These are phyloP conservation scores for Theileria sp. DNA, from an alignment of 169 alveolate genomes.

Conservation along the genomic window DNA sequence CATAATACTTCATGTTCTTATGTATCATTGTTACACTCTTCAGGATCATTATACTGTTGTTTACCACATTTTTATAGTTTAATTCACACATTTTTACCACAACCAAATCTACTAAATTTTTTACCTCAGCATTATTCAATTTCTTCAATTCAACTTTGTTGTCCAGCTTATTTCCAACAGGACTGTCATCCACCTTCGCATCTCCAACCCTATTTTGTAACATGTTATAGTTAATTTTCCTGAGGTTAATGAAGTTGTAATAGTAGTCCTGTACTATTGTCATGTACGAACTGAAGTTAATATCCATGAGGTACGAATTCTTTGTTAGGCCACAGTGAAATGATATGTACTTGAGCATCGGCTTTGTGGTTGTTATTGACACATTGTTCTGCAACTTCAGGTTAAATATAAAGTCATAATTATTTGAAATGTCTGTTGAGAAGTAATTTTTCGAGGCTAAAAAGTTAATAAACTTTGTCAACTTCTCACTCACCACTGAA, in stretches of 20 bases:
- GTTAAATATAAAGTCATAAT: constrained; percentile 13
- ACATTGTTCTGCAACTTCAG: background rate
- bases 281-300: background rate
- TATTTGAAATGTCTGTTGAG: constrained; percentile 6
- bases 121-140: background rate
- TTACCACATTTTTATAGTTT: constrained; percentile 2
- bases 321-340: constrained; percentile 43
- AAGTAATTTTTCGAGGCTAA: constrained; percentile 19
- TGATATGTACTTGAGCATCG: constrained; percentile 43
- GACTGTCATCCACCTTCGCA: background rate
- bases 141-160: background rate
- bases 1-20: constrained; percentile 2
- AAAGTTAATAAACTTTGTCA: constrained; percentile 35
- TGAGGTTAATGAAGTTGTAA: constrained; percentile 7
- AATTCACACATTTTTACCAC: background rate
- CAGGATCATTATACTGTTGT: background rate
- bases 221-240: background rate
- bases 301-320: constrained; percentile 36
- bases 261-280: background rate
- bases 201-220: background rate
- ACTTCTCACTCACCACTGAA: background rate
- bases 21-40: background rate
- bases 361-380: constrained; percentile 1
- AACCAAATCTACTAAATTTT: background rate
- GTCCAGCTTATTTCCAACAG: background rate